These are phyloP conservation scores for Micractinium sp. DNA, from an alignment of 139 green algal genomes.

Conservation along the genomic window DNA sequence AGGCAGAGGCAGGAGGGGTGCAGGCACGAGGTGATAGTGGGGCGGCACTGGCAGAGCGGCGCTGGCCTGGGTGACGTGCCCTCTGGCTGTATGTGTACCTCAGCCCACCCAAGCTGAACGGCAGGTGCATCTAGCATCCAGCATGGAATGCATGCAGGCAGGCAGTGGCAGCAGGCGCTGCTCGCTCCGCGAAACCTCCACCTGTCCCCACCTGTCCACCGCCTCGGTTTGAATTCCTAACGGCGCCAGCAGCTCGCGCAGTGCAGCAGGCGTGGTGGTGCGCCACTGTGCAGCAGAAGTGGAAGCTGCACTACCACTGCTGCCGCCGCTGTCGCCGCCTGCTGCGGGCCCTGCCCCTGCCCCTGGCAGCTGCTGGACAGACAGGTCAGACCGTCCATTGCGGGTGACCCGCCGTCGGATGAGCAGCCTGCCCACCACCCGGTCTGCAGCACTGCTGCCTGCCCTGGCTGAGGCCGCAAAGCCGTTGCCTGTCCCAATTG, in stretches of 20 bases:
- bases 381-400: not conserved
- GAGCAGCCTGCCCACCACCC: not conserved
- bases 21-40: not conserved
- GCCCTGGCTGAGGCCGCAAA: not conserved
- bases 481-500: not conserved
- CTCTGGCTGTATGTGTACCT: not conserved
- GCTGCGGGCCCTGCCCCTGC: not conserved
- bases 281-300: slow-evolving; percentile 4
- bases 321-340: not conserved
- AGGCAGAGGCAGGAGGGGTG: not conserved
- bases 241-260: slow-evolving; percentile 45
- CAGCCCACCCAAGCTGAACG: not conserved
- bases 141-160: too few relatives aligned
- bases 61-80: too few relatives aligned
- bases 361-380: not conserved
- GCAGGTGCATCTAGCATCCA: too few relatives aligned
- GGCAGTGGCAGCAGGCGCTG: too few relatives aligned
- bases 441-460: not conserved
- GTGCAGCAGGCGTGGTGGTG: slow-evolving; percentile 23
- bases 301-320: not conserved
- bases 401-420: slow-evolving; percentile 4
- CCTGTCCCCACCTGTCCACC: slow-evolving; percentile 6
- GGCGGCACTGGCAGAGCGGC: not conserved
- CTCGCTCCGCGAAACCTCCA: too few relatives aligned
- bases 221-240: slow-evolving; percentile 59